Base-by-base conservation (phyloP, 305 asterid species). In the Striga hermonthica region DNA sequence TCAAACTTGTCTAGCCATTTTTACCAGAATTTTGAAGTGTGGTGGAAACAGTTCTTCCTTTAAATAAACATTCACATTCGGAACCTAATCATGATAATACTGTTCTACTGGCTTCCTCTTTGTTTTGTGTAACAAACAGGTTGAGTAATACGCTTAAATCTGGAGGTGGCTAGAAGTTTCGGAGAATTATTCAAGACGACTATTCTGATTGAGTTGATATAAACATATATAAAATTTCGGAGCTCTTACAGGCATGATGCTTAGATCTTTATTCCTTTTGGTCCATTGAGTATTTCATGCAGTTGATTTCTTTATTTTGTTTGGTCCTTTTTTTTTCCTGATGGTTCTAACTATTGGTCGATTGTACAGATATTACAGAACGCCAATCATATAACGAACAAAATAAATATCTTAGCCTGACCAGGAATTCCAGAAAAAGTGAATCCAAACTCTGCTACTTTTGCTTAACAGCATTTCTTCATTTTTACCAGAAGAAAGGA, bases 61-160 rank as follows among this genome's bases (percentile, higher is more conserved):
- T 28, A 12, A 3, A 57, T 9, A 28, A 43, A 35, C 58, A 54
- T 48, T 22, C 31, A 22, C 9, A 9, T 16, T 57, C 4, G 36
- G 11, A 5, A 14, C 15, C 70, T 11, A 4, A 57, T 48, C 35
- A 39, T 39, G 39, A 41, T 12, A 11, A 22, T 71, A 31, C 9
- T 50, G 44, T 48, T 11, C 15, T 6, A 48, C 35, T 11, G 35
- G 61, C 69, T 44, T 13, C 43, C 10, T 28, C 43, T 43, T 40
- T 50, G 28, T 12, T 70, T 48, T 43, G 38, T 44, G 3, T 12
- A 37, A 65, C 11, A 44, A 69, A 60, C 64, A 85, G 92, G 92
- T 76, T 85, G 82, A 86, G 95, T 66, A 82, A 84, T 75, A 84
- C 87, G n/a, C 89, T 86, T 45, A 84, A 84, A 72, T 71, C 91